Conservation (phyloP, 345 rosid species). For the Eucalyptus albens region DNA sequence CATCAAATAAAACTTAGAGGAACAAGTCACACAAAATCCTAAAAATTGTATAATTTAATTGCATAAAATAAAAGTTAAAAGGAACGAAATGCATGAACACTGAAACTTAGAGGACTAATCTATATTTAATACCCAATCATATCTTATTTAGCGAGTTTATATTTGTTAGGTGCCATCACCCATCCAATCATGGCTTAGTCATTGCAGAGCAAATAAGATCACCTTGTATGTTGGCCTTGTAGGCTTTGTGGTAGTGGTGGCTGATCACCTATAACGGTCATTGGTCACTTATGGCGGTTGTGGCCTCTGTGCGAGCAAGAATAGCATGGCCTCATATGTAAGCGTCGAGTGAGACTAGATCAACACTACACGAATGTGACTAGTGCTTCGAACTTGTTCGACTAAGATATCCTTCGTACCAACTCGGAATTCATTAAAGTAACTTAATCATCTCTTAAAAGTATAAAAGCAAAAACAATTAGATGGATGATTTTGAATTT, state of each 20-base stretch:
- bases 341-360: no score
- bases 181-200: not conserved
- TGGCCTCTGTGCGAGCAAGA: not conserved
- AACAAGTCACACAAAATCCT: not conserved
- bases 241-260: not conserved
- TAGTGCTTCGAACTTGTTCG: fast-evolving
- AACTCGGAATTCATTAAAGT: not conserved
- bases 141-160: not conserved
- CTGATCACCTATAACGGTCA: fast-evolving
- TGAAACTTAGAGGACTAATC: not conserved
- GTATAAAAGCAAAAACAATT: no score
- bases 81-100: not conserved
- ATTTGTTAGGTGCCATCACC: not conserved
- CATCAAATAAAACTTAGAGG: not conserved
- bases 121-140: not conserved
- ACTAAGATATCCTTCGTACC: not conserved
- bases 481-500: not conserved
- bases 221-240: not conserved
- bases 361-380: not conserved
- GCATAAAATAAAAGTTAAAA: not conserved
- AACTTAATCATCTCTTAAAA: not conserved
- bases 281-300: not conserved
- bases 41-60: not conserved
- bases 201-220: not conserved
- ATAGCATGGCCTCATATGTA: no score